These are phyloP conservation scores for Fusarium goolgardi DNA, from an alignment of 2,329 filamentous ascomycete species.

Conservation along the genomic window DNA sequence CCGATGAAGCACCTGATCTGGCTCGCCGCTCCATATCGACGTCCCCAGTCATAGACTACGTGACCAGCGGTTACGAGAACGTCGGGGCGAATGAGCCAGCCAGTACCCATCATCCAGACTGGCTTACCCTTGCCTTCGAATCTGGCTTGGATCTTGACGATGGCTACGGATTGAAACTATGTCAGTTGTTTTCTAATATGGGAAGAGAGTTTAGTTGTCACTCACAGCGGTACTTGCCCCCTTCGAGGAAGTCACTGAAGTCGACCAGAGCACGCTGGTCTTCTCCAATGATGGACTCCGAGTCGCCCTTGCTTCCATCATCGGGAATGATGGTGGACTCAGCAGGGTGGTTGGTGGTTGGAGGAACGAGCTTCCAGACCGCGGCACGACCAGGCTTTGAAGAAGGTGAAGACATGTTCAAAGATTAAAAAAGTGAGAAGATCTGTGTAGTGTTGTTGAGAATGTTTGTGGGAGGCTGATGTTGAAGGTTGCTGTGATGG, in stretches of 20 bases:
- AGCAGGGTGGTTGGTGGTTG: constrained; percentile 9
- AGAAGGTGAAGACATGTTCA: background rate
- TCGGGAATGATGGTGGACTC: constrained; percentile 18
- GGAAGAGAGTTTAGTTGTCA: background rate
- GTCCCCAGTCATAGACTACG: constrained; percentile 43
- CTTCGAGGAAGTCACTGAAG: constrained; percentile 18
- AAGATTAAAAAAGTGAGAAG: background rate
- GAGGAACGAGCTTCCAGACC: constrained; percentile 21
- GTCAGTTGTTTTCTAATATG: background rate
- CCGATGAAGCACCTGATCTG: constrained; percentile 52
- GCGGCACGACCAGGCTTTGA: constrained; percentile 33
- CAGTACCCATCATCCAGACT: constrained; percentile 43
- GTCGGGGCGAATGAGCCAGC: constrained; percentile 38
- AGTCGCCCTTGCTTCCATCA: constrained; percentile 12
- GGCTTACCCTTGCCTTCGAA: constrained; percentile 28
- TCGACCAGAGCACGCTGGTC: constrained; percentile 23
- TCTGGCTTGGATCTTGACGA: constrained; percentile 36
- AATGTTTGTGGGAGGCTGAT: background rate
- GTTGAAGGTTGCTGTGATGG: background rate
- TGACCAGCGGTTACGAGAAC: constrained; percentile 39
- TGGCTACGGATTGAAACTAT: background rate
- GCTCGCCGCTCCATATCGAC: constrained; percentile 33
- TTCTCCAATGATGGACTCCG: constrained; percentile 27
- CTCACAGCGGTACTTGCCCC: constrained; percentile 35
- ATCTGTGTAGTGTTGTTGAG: no score